Evolutionary conservation across 2,329 filamentous ascomycete genomes (phyloP).

Genomic region (Cladophialophora yegresii): DNA sequence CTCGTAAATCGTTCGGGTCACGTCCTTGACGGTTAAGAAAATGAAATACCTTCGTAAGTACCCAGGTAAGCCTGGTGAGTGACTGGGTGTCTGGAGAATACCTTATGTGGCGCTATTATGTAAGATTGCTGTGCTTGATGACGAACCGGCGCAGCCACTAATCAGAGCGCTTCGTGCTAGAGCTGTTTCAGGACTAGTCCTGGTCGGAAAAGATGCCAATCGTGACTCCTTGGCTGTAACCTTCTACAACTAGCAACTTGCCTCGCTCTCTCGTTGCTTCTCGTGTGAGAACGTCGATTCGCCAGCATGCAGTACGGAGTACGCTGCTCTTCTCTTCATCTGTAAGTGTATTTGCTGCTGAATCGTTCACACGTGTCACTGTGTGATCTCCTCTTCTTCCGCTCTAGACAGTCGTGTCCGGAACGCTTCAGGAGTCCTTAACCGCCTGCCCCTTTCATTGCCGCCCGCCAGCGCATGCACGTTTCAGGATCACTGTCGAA

Average conservation of each 20-base stretch:
- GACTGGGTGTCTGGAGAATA: too few species aligned
- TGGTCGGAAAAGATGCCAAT: neutral
- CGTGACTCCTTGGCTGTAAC: neutral
- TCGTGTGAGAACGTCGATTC: neutral
- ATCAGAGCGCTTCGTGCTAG: neutral
- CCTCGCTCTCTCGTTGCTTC: neutral
- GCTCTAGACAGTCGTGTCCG: neutral
- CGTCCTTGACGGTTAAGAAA: too few species aligned
- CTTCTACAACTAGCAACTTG: neutral
- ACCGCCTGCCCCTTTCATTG: constrained; percentile 14
- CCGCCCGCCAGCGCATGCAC: constrained; percentile 6
- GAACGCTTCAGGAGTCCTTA: neutral
- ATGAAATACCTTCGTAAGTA: too few species aligned
- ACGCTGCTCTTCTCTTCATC: neutral
- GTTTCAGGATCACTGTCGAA: constrained; percentile 2
- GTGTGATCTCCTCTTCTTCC: neutral
- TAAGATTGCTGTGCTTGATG: neutral
- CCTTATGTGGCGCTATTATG: neutral
- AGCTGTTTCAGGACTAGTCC: neutral
- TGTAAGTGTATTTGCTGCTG: neutral
- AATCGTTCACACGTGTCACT: neutral
- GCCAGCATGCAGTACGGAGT: neutral
- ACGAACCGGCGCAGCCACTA: neutral
- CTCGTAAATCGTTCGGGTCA: neutral
- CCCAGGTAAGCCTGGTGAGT: too few species aligned